Conservation (phyloP, 192 early-diverging fungal species). For the Podila horticola region DNA sequence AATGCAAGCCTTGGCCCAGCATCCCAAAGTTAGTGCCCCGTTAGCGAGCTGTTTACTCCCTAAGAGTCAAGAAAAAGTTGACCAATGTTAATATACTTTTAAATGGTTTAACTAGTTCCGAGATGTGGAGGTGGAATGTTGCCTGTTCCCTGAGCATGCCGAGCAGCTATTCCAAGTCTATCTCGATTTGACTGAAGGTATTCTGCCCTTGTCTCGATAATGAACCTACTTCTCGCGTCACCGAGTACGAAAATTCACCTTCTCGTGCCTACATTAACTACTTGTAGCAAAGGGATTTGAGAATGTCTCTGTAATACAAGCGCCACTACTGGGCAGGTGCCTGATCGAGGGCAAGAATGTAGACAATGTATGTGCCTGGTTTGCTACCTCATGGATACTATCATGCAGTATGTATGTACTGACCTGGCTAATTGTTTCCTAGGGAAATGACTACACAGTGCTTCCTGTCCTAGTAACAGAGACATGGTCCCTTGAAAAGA, state of each 20-base stretch:
- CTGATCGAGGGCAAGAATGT: slow-evolving; percentile 34
- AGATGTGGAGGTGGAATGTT: slow-evolving; percentile 21
- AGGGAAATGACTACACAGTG: slow-evolving; percentile 83
- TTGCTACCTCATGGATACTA: too few species aligned
- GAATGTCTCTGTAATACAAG: slow-evolving; percentile 18
- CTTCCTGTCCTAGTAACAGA: slow-evolving; percentile 15
- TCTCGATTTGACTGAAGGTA: slow-evolving; percentile 33
- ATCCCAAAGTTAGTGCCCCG: neutral
- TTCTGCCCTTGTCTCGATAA: neutral
- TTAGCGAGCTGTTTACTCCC: too few species aligned
- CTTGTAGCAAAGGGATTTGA: slow-evolving; percentile 34
- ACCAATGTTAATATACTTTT: neutral
- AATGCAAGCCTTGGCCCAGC: neutral
- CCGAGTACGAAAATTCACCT: neutral
- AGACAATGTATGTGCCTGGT: slow-evolving; percentile 28
- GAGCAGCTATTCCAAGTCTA: slow-evolving; percentile 46
- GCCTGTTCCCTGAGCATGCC: slow-evolving; percentile 23
- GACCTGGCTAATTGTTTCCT: slow-evolving; percentile 6
- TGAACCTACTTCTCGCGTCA: neutral
- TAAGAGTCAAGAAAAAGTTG: neutral
- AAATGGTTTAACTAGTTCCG: slow-evolving; percentile 13
- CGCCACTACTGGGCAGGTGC: slow-evolving; percentile 18
- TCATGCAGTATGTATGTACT: too few species aligned
- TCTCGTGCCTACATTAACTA: neutral
- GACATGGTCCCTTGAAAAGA: slow-evolving; percentile 26